Conservation (phyloP, 305 asterid genomes). For the Fraxinus paxiana region DNA sequence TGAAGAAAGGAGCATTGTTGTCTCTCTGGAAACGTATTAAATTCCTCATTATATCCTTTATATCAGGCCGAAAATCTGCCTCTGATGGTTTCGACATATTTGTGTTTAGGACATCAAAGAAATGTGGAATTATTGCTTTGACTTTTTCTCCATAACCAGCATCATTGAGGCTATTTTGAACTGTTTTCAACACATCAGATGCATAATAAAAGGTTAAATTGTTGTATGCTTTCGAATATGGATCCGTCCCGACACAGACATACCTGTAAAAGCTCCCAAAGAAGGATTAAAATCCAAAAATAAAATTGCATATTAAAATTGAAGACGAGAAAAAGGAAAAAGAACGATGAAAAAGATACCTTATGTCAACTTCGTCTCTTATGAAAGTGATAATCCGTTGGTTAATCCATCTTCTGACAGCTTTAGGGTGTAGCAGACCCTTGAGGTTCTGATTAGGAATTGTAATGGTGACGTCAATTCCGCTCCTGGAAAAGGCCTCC, state of each 20-base stretch:
- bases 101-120: neutral
- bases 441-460: conserved; percentile 21
- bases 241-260: neutral
- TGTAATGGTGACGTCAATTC: conserved; percentile 22
- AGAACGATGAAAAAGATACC: neutral
- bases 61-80: conserved; percentile 17
- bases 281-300: neutral
- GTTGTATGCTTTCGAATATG: neutral
- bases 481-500: conserved; percentile 25
- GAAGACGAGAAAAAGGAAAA: neutral
- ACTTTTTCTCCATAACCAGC: neutral
- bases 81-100: conserved; percentile 10
- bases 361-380: neutral
- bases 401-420: conserved; percentile 2
- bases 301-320: neutral
- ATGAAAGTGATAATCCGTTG: neutral
- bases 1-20: conserved; percentile 24
- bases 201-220: neutral
- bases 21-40: neutral
- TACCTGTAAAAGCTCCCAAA: conserved; percentile 20
- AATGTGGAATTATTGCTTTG: conserved; percentile 10
- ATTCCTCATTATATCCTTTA: conserved; percentile 6
- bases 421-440: neutral
- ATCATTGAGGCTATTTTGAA: neutral
- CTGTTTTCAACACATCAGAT: neutral